These are phyloP conservation scores for Pterocarpus macrocarpus DNA, from an alignment of 306 rosid genomes.

Conservation along the genomic window DNA sequence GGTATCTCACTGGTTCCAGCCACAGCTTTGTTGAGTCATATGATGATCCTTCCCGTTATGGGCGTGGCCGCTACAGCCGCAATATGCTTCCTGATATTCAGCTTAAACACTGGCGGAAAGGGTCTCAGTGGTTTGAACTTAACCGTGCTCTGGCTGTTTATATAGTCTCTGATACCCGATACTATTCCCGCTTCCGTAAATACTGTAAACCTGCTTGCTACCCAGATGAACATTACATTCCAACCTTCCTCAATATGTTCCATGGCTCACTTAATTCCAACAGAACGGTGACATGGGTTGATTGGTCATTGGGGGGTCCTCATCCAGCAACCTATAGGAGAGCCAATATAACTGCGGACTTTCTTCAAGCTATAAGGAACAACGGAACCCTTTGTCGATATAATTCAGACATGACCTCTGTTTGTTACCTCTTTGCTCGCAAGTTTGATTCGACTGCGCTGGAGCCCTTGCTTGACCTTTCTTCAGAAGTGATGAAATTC, in stretches of 20 bases:
- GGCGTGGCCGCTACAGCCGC: constrained; percentile 91
- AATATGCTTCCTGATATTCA: constrained; percentile 82
- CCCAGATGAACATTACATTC: constrained; percentile 93
- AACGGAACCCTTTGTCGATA: constrained; percentile 74
- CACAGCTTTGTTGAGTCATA: constrained; percentile 89
- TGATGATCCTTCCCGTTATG: constrained; percentile 85
- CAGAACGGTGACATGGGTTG: constrained; percentile 90
- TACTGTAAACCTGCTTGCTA: constrained; percentile 93
- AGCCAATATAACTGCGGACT: constrained; percentile 64
- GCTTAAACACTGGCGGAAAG: constrained; percentile 88
- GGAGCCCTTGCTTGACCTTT: constrained; percentile 73
- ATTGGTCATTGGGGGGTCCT: constrained; percentile 91
- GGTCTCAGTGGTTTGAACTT: constrained; percentile 92
- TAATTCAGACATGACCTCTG: constrained; percentile 75
- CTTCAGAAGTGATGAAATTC: constrained; percentile 69
- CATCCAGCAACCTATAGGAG: constrained; percentile 77
- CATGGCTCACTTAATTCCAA: constrained; percentile 77
- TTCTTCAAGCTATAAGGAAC: constrained; percentile 70
- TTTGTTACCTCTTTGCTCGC: constrained; percentile 89
- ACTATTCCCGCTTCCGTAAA: constrained; percentile 70
- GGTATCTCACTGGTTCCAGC: constrained; percentile 67
- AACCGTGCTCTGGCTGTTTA: constrained; percentile 65
- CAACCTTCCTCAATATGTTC: constrained; percentile 86
- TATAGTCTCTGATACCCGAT: constrained; percentile 67
- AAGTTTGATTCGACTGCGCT: constrained; percentile 78